These are phyloP conservation scores for Scytalidium sp. DNA, from an alignment of 2,329 filamentous ascomycete species.

Conservation along the genomic window DNA sequence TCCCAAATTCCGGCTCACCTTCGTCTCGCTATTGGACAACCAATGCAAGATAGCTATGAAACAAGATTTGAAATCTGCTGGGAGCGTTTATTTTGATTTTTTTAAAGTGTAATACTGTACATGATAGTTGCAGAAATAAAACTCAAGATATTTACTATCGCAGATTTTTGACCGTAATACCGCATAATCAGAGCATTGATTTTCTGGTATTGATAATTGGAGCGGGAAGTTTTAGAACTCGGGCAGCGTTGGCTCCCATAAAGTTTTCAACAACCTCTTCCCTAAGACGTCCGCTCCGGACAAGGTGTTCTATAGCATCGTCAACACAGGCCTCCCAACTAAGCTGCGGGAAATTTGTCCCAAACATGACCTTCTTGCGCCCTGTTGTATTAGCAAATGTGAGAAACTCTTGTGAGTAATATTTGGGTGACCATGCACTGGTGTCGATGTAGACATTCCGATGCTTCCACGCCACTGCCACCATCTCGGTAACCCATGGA, in stretches of 20 bases:
- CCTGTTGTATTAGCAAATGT: conserved; percentile 23
- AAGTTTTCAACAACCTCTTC: conserved; percentile 12
- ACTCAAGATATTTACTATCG: too few species aligned
- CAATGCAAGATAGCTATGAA: too few species aligned
- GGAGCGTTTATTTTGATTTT: too few species aligned
- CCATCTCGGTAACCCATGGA: conserved; percentile 21
- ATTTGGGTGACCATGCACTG: conserved; percentile 19
- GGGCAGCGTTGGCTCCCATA: conserved; percentile 16
- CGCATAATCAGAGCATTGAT: not conserved
- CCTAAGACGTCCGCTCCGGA: conserved; percentile 2
- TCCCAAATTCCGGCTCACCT: too few species aligned
- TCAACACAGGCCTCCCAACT: conserved; percentile 21
- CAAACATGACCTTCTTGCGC: conserved; percentile 23
- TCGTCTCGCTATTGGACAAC: too few species aligned
- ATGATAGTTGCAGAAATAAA: too few species aligned
- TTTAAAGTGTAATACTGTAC: too few species aligned
- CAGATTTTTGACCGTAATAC: conserved; percentile 10
- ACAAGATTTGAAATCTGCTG: too few species aligned
- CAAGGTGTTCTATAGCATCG: conserved; percentile 7
- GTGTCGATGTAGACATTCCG: conserved; percentile 24
- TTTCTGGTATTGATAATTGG: not conserved
- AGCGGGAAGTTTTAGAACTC: conserved; percentile 14
- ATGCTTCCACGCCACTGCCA: conserved; percentile 24
- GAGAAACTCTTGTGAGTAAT: conserved; percentile 20
- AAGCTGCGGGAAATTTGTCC: conserved; percentile 24